Evolutionary conservation across 2,329 filamentous ascomycete genomes (phyloP).

Genomic region (Lachnellula occidentalis): DNA sequence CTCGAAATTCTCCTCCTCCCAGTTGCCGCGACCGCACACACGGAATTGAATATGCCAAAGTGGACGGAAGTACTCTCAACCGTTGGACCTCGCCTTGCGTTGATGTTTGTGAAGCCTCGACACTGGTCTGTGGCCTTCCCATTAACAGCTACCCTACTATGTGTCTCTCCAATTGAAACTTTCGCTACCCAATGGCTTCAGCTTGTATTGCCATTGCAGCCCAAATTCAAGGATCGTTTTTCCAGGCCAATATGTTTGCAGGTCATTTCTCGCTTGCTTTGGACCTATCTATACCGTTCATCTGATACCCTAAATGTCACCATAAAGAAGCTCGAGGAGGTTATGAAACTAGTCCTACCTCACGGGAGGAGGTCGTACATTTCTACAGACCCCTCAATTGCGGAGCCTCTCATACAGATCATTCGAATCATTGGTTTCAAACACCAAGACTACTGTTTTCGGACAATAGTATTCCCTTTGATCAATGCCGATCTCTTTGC

Average conservation of each 20-base stretch:
- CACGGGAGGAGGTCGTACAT: constrained; percentile 74
- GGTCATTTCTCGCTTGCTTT: constrained; percentile 82
- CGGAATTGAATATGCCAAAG: constrained; percentile 71
- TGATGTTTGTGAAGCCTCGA: constrained; percentile 85
- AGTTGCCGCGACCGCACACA: constrained; percentile 73
- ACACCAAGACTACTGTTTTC: constrained; percentile 89
- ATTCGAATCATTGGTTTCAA: constrained; percentile 93
- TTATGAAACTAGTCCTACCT: constrained; percentile 78
- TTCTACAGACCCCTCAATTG: constrained; percentile 75
- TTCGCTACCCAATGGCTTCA: constrained; percentile 86
- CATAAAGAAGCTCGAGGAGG: constrained; percentile 79
- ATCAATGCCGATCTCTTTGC: constrained; percentile 89
- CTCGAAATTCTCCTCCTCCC: constrained; percentile 82
- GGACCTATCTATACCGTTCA: constrained; percentile 88
- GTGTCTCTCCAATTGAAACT: constrained; percentile 76
- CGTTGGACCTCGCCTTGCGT: constrained; percentile 70
- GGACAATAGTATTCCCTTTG: constrained; percentile 86
- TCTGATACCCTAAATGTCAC: constrained; percentile 64
- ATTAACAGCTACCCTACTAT: constrained; percentile 79
- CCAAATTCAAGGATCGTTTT: constrained; percentile 77
- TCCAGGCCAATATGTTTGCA: constrained; percentile 77
- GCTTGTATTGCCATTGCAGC: constrained; percentile 69
- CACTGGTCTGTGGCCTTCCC: constrained; percentile 91
- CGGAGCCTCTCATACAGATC: constrained; percentile 86
- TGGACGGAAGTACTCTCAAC: constrained; percentile 83